Conservation (phyloP, 805 yeast genomes). For the Dipodascopsis uninucleata region DNA sequence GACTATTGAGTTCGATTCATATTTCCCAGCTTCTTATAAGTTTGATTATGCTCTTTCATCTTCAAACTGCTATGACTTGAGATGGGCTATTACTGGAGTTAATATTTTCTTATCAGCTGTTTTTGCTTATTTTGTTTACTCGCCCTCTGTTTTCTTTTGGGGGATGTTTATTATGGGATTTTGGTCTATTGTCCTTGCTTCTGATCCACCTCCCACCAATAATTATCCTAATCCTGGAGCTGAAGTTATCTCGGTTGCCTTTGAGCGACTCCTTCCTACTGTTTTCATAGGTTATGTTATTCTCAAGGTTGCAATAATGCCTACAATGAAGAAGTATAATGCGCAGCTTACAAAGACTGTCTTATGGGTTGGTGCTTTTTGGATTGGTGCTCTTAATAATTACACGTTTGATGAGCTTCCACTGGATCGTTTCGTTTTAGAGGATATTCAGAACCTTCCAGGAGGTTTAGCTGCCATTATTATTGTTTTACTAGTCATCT, state of each 20-base stretch:
- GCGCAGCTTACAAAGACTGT: conserved; percentile 41
- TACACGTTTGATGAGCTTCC: conserved; percentile 86
- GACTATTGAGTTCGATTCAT: conserved; percentile 56
- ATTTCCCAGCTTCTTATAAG: conserved; percentile 69
- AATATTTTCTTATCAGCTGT: conserved; percentile 59
- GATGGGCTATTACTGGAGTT: conserved; percentile 52
- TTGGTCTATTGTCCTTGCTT: conserved; percentile 78
- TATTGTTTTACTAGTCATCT: conserved; percentile 47
- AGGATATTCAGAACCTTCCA: conserved; percentile 69
- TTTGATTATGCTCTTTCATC: conserved; percentile 46
- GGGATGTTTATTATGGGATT: conserved; percentile 60
- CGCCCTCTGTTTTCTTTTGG: conserved; percentile 59
- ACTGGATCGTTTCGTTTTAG: conserved; percentile 71
- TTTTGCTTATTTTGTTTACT: conserved; percentile 46
- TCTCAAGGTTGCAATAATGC: conserved; percentile 48
- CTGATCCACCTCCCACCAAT: conserved; percentile 72
- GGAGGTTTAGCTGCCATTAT: conserved; percentile 69
- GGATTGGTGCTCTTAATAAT: conserved; percentile 83
- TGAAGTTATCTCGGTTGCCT: conserved; percentile 61
- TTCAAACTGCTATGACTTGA: conserved; percentile 65
- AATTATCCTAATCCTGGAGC: conserved; percentile 53
- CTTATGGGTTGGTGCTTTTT: conserved; percentile 75
- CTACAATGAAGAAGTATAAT: conserved; percentile 28
- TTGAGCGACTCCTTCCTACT: conserved; percentile 71
- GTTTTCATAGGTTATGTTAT: conserved; percentile 66